These are phyloP conservation scores for Pholiota microspora DNA, from an alignment of 768 basidiomycete genomes.

Conservation along the genomic window DNA sequence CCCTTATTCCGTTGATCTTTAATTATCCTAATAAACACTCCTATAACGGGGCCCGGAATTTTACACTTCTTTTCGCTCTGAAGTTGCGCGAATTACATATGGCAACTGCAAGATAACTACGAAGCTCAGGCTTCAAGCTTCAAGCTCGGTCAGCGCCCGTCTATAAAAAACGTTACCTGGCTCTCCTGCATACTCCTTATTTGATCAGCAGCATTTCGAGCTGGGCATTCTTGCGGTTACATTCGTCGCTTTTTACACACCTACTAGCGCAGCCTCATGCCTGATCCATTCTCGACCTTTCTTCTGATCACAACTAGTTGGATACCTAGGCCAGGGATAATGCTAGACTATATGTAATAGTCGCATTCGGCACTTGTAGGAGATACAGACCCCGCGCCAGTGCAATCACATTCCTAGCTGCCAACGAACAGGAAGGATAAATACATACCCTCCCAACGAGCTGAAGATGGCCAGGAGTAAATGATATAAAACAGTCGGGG, in stretches of 20 bases:
- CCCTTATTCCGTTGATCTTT: constrained; percentile 4
- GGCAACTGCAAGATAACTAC: too few species aligned
- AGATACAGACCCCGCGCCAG: too few species aligned
- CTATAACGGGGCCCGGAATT: too few species aligned
- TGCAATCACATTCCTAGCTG: neutral
- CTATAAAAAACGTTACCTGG: neutral
- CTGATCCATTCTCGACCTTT: neutral
- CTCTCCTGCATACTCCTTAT: neutral
- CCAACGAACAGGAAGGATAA: too few species aligned
- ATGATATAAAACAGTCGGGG: neutral
- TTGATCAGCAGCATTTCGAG: neutral
- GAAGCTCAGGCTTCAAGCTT: neutral
- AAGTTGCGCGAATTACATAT: too few species aligned
- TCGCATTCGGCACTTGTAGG: too few species aligned
- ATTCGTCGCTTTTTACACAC: neutral
- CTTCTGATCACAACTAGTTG: neutral
- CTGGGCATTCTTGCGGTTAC: neutral
- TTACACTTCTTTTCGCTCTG: too few species aligned
- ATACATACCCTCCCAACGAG: too few species aligned
- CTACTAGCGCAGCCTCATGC: neutral
- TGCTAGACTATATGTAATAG: neutral
- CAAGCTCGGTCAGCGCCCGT: neutral
- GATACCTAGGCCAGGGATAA: too few species aligned
- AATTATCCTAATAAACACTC: neutral
- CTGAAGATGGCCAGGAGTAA: neutral